A percentile compares a stretch with the other conserved stretches of the same genome.
phyloP scores from a whole-genome alignment of 2,329 filamentous ascomycete species.

The Apiospora koreana region DNA sequence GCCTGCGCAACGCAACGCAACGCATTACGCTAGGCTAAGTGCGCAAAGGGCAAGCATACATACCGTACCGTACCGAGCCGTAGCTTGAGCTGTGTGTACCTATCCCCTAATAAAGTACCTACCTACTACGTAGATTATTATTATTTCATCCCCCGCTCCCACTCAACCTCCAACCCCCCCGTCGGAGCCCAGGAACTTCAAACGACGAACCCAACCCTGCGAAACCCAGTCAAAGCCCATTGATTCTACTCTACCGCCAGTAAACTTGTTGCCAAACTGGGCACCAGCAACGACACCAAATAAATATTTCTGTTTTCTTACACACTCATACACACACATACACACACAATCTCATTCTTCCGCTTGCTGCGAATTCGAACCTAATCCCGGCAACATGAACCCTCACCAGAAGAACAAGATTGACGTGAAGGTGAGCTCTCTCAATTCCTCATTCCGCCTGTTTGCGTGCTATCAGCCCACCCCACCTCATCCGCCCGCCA shows the following conservation, averaged over 20 bases:
- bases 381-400: conserved; percentile 67
- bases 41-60: neutral
- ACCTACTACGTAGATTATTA: no score
- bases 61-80: neutral
- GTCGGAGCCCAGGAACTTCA: neutral
- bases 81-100: neutral
- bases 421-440: conserved; percentile 80
- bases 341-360: neutral
- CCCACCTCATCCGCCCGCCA: conserved; percentile 11
- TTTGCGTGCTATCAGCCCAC: conserved; percentile 16
- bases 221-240: neutral
- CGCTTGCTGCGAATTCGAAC: neutral
- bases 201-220: neutral
- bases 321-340: neutral
- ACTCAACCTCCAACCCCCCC: neutral
- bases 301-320: neutral
- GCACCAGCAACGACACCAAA: conserved; percentile 1
- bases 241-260: neutral
- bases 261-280: conserved; percentile 8
- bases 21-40: neutral
- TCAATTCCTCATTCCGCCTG: conserved; percentile 17
- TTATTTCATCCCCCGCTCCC: conserved; percentile 7
- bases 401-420: conserved; percentile 98
- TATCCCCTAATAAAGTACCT: neutral
- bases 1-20: neutral